Evolutionary conservation across 352 stramenopile species (phyloP).

Genomic region (Phytophthora chlamydospora): DNA sequence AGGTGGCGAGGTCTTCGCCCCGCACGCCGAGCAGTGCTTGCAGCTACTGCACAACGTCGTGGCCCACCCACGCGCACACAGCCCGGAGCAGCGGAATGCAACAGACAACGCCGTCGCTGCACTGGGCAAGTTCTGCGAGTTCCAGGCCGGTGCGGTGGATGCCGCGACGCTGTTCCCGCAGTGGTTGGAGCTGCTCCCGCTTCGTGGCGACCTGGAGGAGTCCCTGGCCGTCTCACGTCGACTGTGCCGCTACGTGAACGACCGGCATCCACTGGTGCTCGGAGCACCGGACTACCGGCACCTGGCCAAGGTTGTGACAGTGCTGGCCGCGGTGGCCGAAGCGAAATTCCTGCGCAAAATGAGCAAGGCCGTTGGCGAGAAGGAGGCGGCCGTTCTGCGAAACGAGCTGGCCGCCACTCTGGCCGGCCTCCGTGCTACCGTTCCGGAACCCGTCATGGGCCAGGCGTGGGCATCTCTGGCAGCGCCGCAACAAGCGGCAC

Average conservation of each 20-base stretch:
- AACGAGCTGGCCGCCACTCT: constrained; percentile 56
- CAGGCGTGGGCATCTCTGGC: constrained; percentile 64
- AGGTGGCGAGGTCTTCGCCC: constrained; percentile 56
- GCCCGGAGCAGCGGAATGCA: constrained; percentile 62
- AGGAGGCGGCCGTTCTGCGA: constrained; percentile 46
- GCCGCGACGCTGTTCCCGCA: constrained; percentile 63
- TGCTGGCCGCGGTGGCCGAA: constrained; percentile 63
- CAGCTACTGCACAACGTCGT: constrained; percentile 71
- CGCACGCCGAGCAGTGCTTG: constrained; percentile 54
- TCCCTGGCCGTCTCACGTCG: constrained; percentile 67
- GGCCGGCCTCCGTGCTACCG: constrained; percentile 45
- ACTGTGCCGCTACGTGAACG: constrained; percentile 67
- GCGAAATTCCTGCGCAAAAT: constrained; percentile 45
- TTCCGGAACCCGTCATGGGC: constrained; percentile 64
- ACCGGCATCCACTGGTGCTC: constrained; percentile 68
- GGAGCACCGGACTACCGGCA: constrained; percentile 51
- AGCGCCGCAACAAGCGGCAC: constrained; percentile 54
- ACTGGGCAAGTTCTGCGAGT: constrained; percentile 75
- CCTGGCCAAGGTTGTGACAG: constrained; percentile 55
- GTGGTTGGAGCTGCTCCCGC: constrained; percentile 73
- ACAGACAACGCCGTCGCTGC: constrained; percentile 83
- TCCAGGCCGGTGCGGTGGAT: constrained; percentile 56
- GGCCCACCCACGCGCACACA: constrained; percentile 52
- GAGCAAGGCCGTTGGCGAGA: constrained; percentile 51
- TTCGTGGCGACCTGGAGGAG: constrained; percentile 81